These are phyloP conservation scores for Haberlea rhodopensis DNA, from an alignment of 257 asterid species.

Conservation along the genomic window DNA sequence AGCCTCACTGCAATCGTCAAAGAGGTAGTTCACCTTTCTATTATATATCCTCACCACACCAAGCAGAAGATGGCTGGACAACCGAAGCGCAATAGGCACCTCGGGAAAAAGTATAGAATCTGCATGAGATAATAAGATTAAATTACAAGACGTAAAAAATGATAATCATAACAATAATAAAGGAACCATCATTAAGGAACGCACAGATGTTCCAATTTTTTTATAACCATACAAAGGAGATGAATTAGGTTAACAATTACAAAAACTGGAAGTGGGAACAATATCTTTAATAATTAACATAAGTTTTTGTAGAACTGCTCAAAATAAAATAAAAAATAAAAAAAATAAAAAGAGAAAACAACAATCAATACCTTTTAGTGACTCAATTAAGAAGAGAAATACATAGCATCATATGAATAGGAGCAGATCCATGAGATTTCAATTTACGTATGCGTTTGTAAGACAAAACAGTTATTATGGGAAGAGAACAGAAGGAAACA, in stretches of 20 bases:
- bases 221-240: background rate
- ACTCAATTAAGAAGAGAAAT: too few species aligned
- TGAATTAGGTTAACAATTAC: background rate
- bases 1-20: conserved; percentile 97
- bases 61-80: conserved; percentile 97
- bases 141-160: conserved; percentile 11
- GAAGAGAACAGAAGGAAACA: too few species aligned
- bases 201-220: conserved; percentile 11
- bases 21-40: conserved; percentile 93
- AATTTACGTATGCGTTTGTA: too few species aligned
- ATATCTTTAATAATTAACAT: background rate
- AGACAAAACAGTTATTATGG: too few species aligned
- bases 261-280: background rate
- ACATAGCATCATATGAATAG: too few species aligned
- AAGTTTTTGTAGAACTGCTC: too few species aligned
- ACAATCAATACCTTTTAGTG: too few species aligned
- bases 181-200: background rate
- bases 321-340: too few species aligned
- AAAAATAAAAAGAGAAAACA: too few species aligned
- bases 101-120: conserved; percentile 95
- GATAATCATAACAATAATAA: conserved; percentile 4
- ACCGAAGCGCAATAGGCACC: conserved; percentile 93
- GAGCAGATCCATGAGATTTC: too few species aligned
- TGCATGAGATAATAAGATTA: conserved; percentile 40
- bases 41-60: conserved; percentile 97